These are phyloP conservation scores for Parastagonospora avenae DNA, from an alignment of 2,329 filamentous ascomycete species.

Conservation along the genomic window DNA sequence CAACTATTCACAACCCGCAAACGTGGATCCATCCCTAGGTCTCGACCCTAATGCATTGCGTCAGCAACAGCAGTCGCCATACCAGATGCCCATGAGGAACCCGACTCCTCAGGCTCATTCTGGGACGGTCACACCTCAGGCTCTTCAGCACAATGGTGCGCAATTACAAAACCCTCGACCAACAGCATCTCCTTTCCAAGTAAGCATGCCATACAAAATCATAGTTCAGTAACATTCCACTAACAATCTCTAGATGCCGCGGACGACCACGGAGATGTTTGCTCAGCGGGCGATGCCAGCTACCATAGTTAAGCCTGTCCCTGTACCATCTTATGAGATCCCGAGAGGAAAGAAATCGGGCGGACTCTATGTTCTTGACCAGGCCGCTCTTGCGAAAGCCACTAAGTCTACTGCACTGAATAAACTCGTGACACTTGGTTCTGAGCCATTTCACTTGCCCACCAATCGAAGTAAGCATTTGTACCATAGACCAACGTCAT, in stretches of 20 bases:
- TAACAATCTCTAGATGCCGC: conserved; percentile 31
- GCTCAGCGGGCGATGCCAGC: conserved; percentile 22
- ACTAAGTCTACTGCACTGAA: conserved; percentile 53
- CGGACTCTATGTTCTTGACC: conserved; percentile 50
- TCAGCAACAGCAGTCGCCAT: conserved; percentile 41
- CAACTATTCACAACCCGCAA: conserved; percentile 31
- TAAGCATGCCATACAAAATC: conserved; percentile 18
- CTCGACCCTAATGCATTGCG: conserved; percentile 30
- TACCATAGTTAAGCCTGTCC: conserved; percentile 26
- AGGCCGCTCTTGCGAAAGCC: conserved; percentile 47
- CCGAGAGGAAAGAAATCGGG: conserved; percentile 45
- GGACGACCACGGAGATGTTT: conserved; percentile 34
- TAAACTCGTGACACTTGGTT: conserved; percentile 52
- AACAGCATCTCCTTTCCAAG: conserved; percentile 34
- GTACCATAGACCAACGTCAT: conserved; percentile 1
- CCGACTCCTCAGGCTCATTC: conserved; percentile 29
- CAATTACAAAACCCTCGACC: conserved; percentile 23
- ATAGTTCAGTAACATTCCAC: background rate
- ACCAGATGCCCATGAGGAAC: conserved; percentile 31
- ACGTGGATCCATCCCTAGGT: conserved; percentile 35
- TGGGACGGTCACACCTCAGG: conserved; percentile 37
- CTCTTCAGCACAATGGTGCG: conserved; percentile 30
- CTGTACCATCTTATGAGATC: conserved; percentile 38
- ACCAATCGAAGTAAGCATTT: conserved; percentile 51
- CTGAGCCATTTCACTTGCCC: conserved; percentile 48